Evolutionary conservation across 163 green algal species (phyloP).

Genomic region (Prototheca wickerhamii): DNA sequence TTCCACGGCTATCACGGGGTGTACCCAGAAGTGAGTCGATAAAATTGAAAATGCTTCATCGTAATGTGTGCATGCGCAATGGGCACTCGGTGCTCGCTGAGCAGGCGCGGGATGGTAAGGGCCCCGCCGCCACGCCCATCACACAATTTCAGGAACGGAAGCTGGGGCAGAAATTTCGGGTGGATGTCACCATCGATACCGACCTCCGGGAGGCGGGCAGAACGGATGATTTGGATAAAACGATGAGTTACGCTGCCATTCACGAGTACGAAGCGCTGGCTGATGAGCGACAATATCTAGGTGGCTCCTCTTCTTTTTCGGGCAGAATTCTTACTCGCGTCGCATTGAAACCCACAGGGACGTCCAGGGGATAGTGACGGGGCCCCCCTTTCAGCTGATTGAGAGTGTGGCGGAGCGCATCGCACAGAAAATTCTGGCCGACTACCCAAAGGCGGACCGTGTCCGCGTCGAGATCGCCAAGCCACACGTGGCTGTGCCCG

Average conservation of each 20-base stretch:
- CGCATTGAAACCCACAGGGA: slow-evolving; percentile 18
- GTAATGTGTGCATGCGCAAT: no score
- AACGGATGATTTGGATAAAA: slow-evolving; percentile 54
- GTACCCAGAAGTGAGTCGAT: slow-evolving; percentile 41
- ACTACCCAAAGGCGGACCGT: slow-evolving; percentile 26
- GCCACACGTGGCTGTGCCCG: slow-evolving; percentile 62
- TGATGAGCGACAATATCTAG: background rate
- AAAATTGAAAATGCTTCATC: background rate
- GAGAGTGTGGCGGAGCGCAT: slow-evolving; percentile 59
- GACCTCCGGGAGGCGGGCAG: slow-evolving; percentile 43
- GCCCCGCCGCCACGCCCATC: background rate
- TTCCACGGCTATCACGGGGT: slow-evolving; percentile 80
- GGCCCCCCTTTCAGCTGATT: slow-evolving; percentile 46
- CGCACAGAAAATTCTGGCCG: slow-evolving; percentile 32
- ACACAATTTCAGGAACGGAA: slow-evolving; percentile 44
- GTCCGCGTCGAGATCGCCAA: slow-evolving; percentile 57
- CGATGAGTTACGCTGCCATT: slow-evolving; percentile 63
- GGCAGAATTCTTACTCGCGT: no score
- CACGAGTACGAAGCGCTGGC: slow-evolving; percentile 33
- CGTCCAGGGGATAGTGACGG: slow-evolving; percentile 55
- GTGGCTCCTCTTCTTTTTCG: slow-evolving; percentile 1
- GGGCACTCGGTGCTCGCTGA: background rate
- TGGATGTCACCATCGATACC: slow-evolving; percentile 51
- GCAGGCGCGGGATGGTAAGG: no score
- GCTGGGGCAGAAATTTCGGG: slow-evolving; percentile 76